phyloP scores from a whole-genome alignment of 768 basidiomycete genomes.

The Kwoniella newhampshirensis region DNA sequence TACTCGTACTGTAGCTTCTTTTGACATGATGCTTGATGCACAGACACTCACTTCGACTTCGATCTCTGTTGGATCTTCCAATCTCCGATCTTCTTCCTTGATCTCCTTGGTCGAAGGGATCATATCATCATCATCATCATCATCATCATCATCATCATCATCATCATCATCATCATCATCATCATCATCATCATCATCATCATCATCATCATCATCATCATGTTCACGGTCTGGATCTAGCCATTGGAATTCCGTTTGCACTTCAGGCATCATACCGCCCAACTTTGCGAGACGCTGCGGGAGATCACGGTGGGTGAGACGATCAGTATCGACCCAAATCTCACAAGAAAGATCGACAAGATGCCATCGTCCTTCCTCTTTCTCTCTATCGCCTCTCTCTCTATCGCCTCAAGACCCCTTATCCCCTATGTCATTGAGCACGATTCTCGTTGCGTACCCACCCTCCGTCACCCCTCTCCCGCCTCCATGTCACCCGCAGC shows the following conservation, averaged over 20 bases:
- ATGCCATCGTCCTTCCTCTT: no score
- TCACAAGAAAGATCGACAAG: no score
- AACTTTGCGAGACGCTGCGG: constrained; percentile 41
- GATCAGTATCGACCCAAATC: background rate
- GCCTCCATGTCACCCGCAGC: no score
- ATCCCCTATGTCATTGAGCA: no score
- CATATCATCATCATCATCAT: constrained; percentile 6
- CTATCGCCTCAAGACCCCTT: no score
- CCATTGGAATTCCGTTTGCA: constrained; percentile 39
- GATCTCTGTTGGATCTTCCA: constrained; percentile 31
- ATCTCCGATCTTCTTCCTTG: no score
- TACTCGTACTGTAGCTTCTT: no score
- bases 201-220: background rate
- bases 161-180: background rate
- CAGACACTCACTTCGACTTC: constrained; percentile 45
- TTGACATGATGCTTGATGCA: background rate
- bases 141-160: no score
- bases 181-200: background rate
- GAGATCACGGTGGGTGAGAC: background rate
- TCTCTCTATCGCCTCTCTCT: no score
- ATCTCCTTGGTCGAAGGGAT: no score
- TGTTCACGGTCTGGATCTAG: constrained; percentile 33
- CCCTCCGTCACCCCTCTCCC: background rate
- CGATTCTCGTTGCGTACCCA: background rate
- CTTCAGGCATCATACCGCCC: constrained; percentile 36